Percentiles rank a stretch among this genome's conserved stretches.
Evolutionary conservation across 176 grass and related monocot genomes (phyloP).

Genomic region (Thalia dealbata): DNA sequence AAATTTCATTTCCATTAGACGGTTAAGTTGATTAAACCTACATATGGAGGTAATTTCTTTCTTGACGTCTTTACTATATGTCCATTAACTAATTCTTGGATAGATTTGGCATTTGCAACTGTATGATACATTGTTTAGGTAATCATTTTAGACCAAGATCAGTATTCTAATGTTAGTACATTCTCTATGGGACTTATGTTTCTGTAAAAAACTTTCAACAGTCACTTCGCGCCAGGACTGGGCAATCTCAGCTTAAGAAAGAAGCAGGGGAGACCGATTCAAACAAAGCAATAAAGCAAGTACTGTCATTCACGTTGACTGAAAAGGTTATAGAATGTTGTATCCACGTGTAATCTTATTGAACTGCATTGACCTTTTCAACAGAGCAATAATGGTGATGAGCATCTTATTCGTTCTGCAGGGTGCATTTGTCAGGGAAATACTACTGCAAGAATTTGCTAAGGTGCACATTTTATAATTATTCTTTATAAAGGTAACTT

Average conservation of each 20-base stretch:
- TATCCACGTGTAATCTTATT: conserved; percentile 15
- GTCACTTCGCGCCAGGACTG: conserved; percentile 85
- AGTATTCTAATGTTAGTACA: conserved; percentile 6
- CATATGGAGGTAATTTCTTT: too few species aligned
- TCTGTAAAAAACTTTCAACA: conserved; percentile 20
- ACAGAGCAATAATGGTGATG: not conserved
- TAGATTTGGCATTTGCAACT: not conserved
- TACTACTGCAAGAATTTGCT: conserved; percentile 85
- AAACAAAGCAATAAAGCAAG: conserved; percentile 61
- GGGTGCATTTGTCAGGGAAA: conserved; percentile 97
- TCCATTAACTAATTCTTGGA: not conserved
- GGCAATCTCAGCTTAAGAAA: conserved; percentile 44
- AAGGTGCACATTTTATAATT: conserved; percentile 43
- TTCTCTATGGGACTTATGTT: conserved; percentile 5
- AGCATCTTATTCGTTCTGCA: conserved; percentile 29
- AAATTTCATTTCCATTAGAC: too few species aligned
- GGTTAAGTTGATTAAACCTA: too few species aligned
- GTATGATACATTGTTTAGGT: not conserved
- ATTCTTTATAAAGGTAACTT: not conserved
- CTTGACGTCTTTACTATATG: not conserved
- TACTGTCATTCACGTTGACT: conserved; percentile 76
- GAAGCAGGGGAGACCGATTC: conserved; percentile 38
- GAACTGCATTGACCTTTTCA: not conserved
- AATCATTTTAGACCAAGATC: not conserved
- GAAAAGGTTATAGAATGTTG: conserved; percentile 51